Base-by-base conservation (phyloP, 2,329 filamentous ascomycete species). In the Plenodomus tracheiphilus region DNA sequence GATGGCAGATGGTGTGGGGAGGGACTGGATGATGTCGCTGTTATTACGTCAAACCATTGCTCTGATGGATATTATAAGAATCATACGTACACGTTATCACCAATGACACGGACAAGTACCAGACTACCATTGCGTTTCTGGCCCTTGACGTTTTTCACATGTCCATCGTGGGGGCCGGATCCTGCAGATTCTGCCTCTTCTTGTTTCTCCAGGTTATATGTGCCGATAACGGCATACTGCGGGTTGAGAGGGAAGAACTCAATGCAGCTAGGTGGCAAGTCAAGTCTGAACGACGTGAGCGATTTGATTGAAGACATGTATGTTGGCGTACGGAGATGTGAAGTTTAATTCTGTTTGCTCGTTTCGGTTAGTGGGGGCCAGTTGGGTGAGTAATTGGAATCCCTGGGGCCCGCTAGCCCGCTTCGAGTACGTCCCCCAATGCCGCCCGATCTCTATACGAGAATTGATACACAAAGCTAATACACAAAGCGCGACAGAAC, bases 261-360 rank as follows among this genome's bases (percentile, higher is more conserved):
- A n/a, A 91, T 78, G 65, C 88, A 92, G 63, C 88, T 89, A 1
- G 89, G 89, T 3, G 88, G 88, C 0, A 88, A 76, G 43, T 88
- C 82, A 17, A 91, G 74, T 4, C 70, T 77, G 22, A 82, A 63
- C 3, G 81, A 82, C 41, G 73, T 68, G 25, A 79, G 68, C 6
- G 82, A 81, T 8, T 52, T 35, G 43, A 77, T 69, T 20, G 59
- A 58, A 15, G 67, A 42, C 71, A 73, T 73, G 16, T 46, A 38
- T 41, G 34, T 50, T 32, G 28, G 9, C 15, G 13, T 32, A 41
- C 34, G 42, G 43, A 34, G 20, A 19, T 36, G n/a, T n/a, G n/a
- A n/a, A n/a, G n/a, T n/a, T n/a, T 35, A 38, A 34, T 47, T 51
- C 45, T 45, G 37, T 22, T 43, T 38, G 30, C 52, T 58, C 41